Evolutionary conservation across 1,284 basidiomycete genomes (phyloP).

Genomic region (Boletellus deceptivus): DNA sequence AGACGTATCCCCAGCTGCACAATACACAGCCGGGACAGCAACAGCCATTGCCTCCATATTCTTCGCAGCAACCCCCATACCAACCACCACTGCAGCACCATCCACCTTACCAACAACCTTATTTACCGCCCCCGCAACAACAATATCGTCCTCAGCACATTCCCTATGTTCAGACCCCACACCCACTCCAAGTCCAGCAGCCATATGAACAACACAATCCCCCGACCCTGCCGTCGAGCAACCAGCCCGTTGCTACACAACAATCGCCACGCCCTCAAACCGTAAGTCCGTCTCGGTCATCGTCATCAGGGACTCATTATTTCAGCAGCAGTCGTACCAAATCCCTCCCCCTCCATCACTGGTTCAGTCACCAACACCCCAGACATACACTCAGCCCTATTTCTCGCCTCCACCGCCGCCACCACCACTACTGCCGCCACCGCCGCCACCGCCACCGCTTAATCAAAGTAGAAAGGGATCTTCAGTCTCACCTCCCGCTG

Average conservation of each 20-base stretch:
- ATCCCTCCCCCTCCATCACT: constrained; percentile 17
- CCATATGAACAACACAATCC: constrained; percentile 17
- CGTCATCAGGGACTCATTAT: constrained; percentile 14
- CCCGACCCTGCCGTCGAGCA: background rate
- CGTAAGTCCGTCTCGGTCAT: constrained; percentile 14
- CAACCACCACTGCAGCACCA: constrained; percentile 8
- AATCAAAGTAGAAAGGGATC: constrained; percentile 3
- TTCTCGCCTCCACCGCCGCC: constrained; percentile 23
- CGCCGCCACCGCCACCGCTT: constrained; percentile 13
- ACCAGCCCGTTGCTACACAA: constrained; percentile 5
- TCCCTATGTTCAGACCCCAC: constrained; percentile 16
- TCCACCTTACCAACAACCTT: constrained; percentile 15
- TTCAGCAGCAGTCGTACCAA: constrained; percentile 14
- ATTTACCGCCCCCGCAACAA: constrained; percentile 10
- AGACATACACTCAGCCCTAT: constrained; percentile 11
- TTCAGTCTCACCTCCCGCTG: background rate
- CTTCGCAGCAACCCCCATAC: constrained; percentile 9
- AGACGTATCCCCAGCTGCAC: constrained; percentile 8
- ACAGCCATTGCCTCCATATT: constrained; percentile 4
- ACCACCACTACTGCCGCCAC: constrained; percentile 14
- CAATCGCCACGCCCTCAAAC: constrained; percentile 39
- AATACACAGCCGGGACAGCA: constrained; percentile 10
- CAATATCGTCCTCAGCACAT: constrained; percentile 15
- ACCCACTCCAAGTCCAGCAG: constrained; percentile 15
- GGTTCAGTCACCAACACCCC: constrained; percentile 14